A percentile compares a stretch with the other conserved stretches of the same genome.
Evolutionary conservation across 352 stramenopile genomes (phyloP).

Genomic region (Albugo laibachii): DNA sequence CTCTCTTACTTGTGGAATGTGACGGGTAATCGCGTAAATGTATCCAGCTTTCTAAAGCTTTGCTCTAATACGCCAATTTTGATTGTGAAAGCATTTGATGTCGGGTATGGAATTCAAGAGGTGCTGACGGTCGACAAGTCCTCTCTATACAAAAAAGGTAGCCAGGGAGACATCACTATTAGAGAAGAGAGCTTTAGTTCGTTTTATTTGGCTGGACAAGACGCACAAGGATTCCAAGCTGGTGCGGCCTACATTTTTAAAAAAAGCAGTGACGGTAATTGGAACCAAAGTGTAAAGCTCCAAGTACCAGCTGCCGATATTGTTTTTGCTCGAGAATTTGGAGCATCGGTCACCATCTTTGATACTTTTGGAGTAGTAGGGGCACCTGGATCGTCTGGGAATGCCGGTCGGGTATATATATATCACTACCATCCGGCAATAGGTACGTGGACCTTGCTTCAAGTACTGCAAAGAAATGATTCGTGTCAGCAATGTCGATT

Average conservation of each 20-base stretch:
- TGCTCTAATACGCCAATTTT: conserved; percentile 12
- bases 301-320: conserved; percentile 18
- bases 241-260: conserved; percentile 51
- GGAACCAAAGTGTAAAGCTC: conserved; percentile 37
- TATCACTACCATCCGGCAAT: conserved; percentile 36
- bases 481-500: conserved; percentile 17
- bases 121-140: conserved; percentile 30
- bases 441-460: conserved; percentile 18
- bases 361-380: conserved; percentile 34
- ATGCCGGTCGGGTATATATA: conserved; percentile 47
- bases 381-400: conserved; percentile 27
- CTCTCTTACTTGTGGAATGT: conserved; percentile 40
- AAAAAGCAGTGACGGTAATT: conserved; percentile 13
- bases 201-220: conserved; percentile 30
- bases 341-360: conserved; percentile 21
- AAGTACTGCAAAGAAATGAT: neutral
- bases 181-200: conserved; percentile 5
- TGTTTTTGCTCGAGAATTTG: conserved; percentile 31
- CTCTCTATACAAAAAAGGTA: too few relatives aligned
- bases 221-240: conserved; percentile 43
- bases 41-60: conserved; percentile 30
- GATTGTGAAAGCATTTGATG: conserved; percentile 4
- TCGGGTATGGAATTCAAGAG: conserved; percentile 10
- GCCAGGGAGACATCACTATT: too few relatives aligned
- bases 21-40: conserved; percentile 22